A percentile compares a stretch with the other conserved stretches of the same genome.
These are phyloP conservation scores for Eucalyptus globulus DNA, from an alignment of 345 rosid genomes.

Conservation along the genomic window DNA sequence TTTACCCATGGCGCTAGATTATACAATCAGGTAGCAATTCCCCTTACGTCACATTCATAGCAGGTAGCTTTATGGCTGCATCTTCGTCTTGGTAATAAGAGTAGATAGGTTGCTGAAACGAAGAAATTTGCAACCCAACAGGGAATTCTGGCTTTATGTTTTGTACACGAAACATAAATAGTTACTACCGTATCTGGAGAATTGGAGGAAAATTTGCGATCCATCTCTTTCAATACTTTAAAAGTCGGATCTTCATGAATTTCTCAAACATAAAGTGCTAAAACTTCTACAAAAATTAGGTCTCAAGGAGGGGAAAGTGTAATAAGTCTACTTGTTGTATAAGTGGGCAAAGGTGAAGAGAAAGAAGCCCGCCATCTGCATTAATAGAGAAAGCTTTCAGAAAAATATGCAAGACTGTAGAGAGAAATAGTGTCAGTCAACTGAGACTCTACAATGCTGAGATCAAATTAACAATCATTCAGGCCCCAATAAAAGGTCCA, in stretches of 20 bases:
- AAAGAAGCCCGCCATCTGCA: constrained; percentile 79
- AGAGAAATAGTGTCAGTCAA: neutral
- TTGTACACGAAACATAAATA: neutral
- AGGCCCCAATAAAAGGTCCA: neutral
- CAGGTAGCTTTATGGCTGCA: neutral
- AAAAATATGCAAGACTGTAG: neutral
- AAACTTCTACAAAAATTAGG: neutral
- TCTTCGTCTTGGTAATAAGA: neutral
- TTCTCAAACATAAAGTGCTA: neutral
- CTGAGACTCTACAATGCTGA: neutral
- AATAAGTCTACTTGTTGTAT: constrained; percentile 36
- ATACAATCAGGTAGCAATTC: neutral
- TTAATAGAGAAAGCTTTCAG: neutral
- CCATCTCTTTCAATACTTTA: neutral
- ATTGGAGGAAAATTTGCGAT: neutral
- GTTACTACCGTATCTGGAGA: neutral
- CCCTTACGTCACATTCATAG: neutral
- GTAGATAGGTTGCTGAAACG: neutral
- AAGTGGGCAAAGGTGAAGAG: constrained; percentile 55
- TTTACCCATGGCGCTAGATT: neutral
- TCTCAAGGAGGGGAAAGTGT: neutral
- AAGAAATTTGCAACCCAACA: neutral
- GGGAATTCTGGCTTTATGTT: neutral
- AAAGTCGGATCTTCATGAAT: neutral
- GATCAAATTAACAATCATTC: neutral